Evolutionary conservation across 2,329 filamentous ascomycete genomes (phyloP), one percentile per base, ranked within the genome.

Genomic region (Phialemonium atrogriseum): DNA sequence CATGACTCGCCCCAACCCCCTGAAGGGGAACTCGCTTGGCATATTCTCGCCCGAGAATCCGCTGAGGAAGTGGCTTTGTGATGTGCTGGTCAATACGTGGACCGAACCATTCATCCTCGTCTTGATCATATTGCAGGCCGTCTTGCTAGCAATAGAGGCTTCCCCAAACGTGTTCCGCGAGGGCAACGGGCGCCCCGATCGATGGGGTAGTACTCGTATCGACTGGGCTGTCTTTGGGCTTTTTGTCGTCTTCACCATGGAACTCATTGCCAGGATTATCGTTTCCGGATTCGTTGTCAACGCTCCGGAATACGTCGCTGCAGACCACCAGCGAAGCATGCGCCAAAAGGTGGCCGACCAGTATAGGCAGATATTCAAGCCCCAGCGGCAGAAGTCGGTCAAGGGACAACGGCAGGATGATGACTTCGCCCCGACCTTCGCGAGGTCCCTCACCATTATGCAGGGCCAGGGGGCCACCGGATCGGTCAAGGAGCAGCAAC

Each of bases 231-330:
- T 96, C 35, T 68, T 96, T 26, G 77, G 58, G 2, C 74, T 98
- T 5, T 98, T 98, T 54, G 66, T 82, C 36, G 73, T 98, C 30
- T 98, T 96, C 53, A 94, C 88, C 0, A 49, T 93, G 14, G 93
- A 98, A 56, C 70, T 93, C 21, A 63, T 81, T 34, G 77, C 84
- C 38, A 82, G 88, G 34, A 80, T 88, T 24, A 80, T 98, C 38
- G 93, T 98, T 1, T 98, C 91, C 1, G 93, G 91, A 1, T 83
- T 98, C 46, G 68, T 98, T 19, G 66, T 94, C 43, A 98, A 98
- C 51, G 84, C 91, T 2, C 65, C 77, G 7, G 88, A 95, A 51
- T 95, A 95, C 56, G 94, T 85, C 56, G 93, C 87, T 5, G 83
- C 93, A 39, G 84, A 93, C 54, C 75, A 84, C 32, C 74, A 80